Evolutionary conservation across 106 monocot genomes (phyloP).

Genomic region (Vanilla planifolia): DNA sequence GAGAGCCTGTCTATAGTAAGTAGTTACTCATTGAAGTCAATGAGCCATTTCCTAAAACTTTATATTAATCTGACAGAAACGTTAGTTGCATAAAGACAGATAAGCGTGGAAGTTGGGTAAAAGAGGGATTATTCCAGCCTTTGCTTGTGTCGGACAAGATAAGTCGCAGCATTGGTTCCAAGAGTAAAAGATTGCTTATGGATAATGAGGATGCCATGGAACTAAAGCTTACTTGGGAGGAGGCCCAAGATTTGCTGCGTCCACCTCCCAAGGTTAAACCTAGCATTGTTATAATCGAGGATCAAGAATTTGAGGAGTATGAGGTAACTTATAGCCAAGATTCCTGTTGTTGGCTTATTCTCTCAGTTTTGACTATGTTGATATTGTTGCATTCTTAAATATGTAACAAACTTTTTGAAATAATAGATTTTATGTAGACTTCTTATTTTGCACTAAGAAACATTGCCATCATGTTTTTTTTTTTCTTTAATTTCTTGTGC

Average conservation of each 20-base stretch:
- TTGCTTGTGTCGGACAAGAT: conserved; percentile 28
- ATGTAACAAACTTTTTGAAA: too few relatives aligned
- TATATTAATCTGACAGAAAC: conserved; percentile 36
- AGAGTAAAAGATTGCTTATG: conserved; percentile 80
- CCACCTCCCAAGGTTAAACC: conserved; percentile 72
- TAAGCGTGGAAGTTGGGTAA: conserved; percentile 30
- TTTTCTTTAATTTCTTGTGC: too few relatives aligned
- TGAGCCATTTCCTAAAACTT: conserved; percentile 40
- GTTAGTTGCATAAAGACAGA: conserved; percentile 52
- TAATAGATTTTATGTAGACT: too few relatives aligned
- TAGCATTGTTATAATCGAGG: conserved; percentile 84
- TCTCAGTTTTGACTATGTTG: too few relatives aligned
- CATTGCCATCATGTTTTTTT: too few relatives aligned
- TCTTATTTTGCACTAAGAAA: too few relatives aligned
- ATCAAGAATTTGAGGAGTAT: conserved; percentile 96
- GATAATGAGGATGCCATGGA: conserved; percentile 83
- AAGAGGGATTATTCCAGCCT: conserved; percentile 53
- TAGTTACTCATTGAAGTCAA: conserved; percentile 71
- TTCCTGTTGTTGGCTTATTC: too few relatives aligned
- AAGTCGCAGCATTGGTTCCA: conserved; percentile 66
- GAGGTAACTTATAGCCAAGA: conserved; percentile 41
- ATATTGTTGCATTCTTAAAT: too few relatives aligned
- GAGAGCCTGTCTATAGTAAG: conserved; percentile 63
- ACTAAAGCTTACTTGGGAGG: conserved; percentile 89
- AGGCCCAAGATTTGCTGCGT: conserved; percentile 83